These are phyloP conservation scores for Bertia moriformis DNA, from an alignment of 2,329 filamentous ascomycete species.

Conservation along the genomic window DNA sequence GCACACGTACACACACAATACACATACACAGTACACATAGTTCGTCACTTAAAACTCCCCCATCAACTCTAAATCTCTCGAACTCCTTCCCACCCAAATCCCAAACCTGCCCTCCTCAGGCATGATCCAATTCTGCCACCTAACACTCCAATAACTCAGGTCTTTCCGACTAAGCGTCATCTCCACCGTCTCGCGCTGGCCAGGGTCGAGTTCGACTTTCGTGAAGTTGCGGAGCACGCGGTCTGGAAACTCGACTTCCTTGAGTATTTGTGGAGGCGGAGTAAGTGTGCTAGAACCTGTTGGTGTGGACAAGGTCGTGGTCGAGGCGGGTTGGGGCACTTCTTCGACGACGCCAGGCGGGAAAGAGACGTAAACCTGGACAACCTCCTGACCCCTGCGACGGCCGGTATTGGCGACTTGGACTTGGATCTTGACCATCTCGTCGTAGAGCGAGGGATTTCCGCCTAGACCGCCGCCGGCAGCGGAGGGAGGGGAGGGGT, in stretches of 20 bases:
- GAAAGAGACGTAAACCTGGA: constrained; percentile 1
- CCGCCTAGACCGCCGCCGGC: background rate
- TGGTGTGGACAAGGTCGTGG: too few species aligned
- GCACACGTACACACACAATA: too few species aligned
- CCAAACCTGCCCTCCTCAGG: background rate
- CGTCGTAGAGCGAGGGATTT: background rate
- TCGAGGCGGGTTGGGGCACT: too few species aligned
- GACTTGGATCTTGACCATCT: background rate
- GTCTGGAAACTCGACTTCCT: background rate
- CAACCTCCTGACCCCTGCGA: background rate
- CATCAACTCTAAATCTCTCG: background rate
- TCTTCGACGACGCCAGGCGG: background rate
- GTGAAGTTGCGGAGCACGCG: background rate
- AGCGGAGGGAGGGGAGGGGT: background rate
- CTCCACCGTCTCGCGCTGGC: background rate
- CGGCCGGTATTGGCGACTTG: background rate
- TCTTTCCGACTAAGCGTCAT: background rate
- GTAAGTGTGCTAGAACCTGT: too few species aligned
- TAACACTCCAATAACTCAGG: background rate
- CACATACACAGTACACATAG: too few species aligned
- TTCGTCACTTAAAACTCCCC: too few species aligned
- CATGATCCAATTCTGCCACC: background rate
- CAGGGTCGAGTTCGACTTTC: background rate
- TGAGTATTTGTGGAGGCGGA: too few species aligned
- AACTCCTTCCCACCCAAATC: background rate